Conservation (phyloP, 805 yeast species). For the Yueomyces sinensis region DNA sequence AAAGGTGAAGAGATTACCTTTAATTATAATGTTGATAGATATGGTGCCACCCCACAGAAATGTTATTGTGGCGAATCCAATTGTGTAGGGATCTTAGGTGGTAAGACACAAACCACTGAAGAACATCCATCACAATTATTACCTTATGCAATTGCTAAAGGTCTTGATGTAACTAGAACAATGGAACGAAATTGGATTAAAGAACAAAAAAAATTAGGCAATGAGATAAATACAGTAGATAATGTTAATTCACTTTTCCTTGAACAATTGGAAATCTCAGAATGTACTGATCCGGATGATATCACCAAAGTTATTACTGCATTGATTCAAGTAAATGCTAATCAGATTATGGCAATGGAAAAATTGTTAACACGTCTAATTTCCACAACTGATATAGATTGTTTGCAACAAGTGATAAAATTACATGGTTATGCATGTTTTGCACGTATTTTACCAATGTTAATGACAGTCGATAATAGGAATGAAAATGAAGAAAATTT, state of each 20-base stretch:
- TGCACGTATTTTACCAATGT: slow-evolving; percentile 38
- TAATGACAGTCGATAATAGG: slow-evolving; percentile 26
- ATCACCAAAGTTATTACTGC: slow-evolving; percentile 73
- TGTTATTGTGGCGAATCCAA: slow-evolving; percentile 90
- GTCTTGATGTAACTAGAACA: slow-evolving; percentile 58
- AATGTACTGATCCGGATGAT: slow-evolving; percentile 36
- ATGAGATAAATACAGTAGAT: slow-evolving; percentile 29
- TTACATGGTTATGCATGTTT: slow-evolving; percentile 82
- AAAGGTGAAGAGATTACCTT: slow-evolving; percentile 81
- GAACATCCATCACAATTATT: slow-evolving; percentile 55
- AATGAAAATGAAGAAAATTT: slow-evolving; percentile 21
- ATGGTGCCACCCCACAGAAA: slow-evolving; percentile 88
- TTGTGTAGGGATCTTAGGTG: slow-evolving; percentile 90
- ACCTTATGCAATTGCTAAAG: slow-evolving; percentile 76
- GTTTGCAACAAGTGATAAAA: slow-evolving; percentile 49
- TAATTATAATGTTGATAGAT: slow-evolving; percentile 83
- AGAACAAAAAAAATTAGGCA: slow-evolving; percentile 36
- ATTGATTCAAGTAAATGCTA: slow-evolving; percentile 43
- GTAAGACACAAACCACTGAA: slow-evolving; percentile 91
- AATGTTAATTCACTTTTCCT: slow-evolving; percentile 55
- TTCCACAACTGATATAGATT: slow-evolving; percentile 30
- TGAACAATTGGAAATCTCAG: slow-evolving; percentile 38
- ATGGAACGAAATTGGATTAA: slow-evolving; percentile 65
- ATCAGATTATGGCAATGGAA: slow-evolving; percentile 32
- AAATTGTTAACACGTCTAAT: slow-evolving; percentile 56